Evolutionary conservation across 176 grass and related monocot genomes (phyloP), one percentile per base, ranked within the genome.

Genomic region (Musa troglodytarum): DNA sequence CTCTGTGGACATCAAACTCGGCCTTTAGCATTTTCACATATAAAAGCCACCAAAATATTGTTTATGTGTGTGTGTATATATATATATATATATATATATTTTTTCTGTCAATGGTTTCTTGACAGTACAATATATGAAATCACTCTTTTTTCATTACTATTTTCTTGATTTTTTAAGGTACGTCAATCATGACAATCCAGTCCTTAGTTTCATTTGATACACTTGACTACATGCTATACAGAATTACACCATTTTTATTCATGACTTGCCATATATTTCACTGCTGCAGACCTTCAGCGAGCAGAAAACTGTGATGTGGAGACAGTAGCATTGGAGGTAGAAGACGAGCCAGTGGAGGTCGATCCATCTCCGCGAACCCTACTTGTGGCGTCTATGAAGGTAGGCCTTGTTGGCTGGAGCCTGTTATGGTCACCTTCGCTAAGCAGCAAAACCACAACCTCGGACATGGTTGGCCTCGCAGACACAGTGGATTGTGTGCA

Each of bases 401-500:
- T 80, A 70, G 89, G 89, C 43, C 89, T 87, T 26, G 89, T 87
- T 19, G 86, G 86, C 56, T 89, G 77, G 21, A 87, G 23, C 21
- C 77, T 43, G 34, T 43, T 53, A 54, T 65, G 64, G 29, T 69
- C 57, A 49, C 80, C 83, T 89, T 76, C 87, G 22, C 82, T 83
- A 69, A 89, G 70, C 62, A 96, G 68, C 82, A 96, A 57, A 21
- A 89, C 80, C 50, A 92, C 75, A 53, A 89, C 85, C 63, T 87
- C 86, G 57, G 89, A 89, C 92, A 96, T 96, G 19, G 87, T 92
- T 54, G 84, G 89, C 49, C 89, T 85, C 71, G 89, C 87, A 49
- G 84, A 57, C 52, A 87, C 89, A 0, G 81, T 83, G 53, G 85
- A 87, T 55, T 96, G 92, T 72, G 92, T 87, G 86, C 92, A 96